Percentiles rank a stretch among this genome's conserved stretches.
Evolutionary conservation across 225 moss, liverwort and hornwort genomes (phyloP).

Genomic region (Anthoceros angustus): DNA sequence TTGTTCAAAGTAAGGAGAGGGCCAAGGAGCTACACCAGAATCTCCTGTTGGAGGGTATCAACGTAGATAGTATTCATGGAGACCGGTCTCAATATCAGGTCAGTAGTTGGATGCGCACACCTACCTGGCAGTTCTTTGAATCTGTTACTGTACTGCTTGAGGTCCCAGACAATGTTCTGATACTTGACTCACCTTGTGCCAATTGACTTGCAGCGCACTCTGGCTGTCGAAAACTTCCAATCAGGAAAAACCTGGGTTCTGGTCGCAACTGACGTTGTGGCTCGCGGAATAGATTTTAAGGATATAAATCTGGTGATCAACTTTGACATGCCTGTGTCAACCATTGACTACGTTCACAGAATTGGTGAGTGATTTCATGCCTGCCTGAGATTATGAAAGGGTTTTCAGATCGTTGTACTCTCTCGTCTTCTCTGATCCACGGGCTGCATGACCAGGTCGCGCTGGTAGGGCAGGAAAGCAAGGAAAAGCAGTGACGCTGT

Average conservation of each 20-base stretch:
- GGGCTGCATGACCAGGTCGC: constrained; percentile 22
- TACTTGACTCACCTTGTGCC: background rate
- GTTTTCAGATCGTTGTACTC: background rate
- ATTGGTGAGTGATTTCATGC: constrained; percentile 24
- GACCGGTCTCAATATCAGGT: constrained; percentile 74
- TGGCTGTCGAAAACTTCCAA: constrained; percentile 71
- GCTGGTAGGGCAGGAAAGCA: constrained; percentile 77
- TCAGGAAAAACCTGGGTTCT: constrained; percentile 85
- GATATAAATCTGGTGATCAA: constrained; percentile 77
- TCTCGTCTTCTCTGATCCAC: background rate
- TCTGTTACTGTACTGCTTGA: no score
- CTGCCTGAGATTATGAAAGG: background rate
- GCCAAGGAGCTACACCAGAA: constrained; percentile 69
- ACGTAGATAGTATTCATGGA: constrained; percentile 77
- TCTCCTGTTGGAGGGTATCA: constrained; percentile 47
- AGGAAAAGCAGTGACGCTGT: constrained; percentile 65
- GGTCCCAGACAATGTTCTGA: no score
- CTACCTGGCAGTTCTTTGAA: no score
- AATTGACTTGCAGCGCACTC: constrained; percentile 26
- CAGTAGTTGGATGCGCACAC: background rate
- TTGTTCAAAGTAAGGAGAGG: constrained; percentile 76
- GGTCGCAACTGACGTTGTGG: constrained; percentile 75
- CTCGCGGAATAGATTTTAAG: constrained; percentile 93
- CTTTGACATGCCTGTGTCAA: constrained; percentile 68
- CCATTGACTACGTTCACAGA: constrained; percentile 77